Base-by-base conservation (phyloP, 352 stramenopile species). In the Globisporangium cylindrosporum region DNA sequence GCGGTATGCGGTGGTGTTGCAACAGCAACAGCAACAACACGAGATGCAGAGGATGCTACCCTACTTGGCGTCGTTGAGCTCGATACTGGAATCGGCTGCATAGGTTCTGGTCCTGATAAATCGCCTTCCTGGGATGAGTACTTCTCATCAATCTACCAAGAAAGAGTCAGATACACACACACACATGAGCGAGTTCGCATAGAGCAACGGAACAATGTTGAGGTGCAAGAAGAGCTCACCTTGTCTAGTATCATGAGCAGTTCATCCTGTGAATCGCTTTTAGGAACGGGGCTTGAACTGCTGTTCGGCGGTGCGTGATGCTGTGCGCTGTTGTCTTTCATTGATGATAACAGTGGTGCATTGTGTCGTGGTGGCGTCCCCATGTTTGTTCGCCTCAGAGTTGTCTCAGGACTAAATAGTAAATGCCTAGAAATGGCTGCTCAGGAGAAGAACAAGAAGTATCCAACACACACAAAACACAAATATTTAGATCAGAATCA, bases 201-300 rank as follows among this genome's bases (percentile, higher is more conserved):
- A 49, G 14, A 57, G 49, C 18, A 29, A 48, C 12, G 43, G 9
- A 29, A 34, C 51, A n/a, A 34, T 57, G 24, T 25, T 2, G 7
- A 27, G 14, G 15, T 14, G 25, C 49, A 27, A 54, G 22, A 25
- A 9, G 32, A 48, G 27, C 68, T 49, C 43, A 78, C 78, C 51
- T 84, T 72, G 62, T 90, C 82, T 25, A 93, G 64, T 4, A 90
- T 71, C 74, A 73, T 68, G 49, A 87, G 68, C 1, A 93, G 59
- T 5, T 91, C 84, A 24, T 93, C 84, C 51, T 88, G 84, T 4
- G 76, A 84, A 18, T 88, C 79, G 57, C 70, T 68, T 34, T 69
- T 69, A 25, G 41, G 20, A 9, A 41, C 55, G 25, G 64, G n/a
- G 38, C 27, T 49, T 4, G 64, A 48, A 8, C 9, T 22, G 36